Base-by-base conservation (phyloP, 2,329 filamentous ascomycete genomes). In the Microascus cirrosus region DNA sequence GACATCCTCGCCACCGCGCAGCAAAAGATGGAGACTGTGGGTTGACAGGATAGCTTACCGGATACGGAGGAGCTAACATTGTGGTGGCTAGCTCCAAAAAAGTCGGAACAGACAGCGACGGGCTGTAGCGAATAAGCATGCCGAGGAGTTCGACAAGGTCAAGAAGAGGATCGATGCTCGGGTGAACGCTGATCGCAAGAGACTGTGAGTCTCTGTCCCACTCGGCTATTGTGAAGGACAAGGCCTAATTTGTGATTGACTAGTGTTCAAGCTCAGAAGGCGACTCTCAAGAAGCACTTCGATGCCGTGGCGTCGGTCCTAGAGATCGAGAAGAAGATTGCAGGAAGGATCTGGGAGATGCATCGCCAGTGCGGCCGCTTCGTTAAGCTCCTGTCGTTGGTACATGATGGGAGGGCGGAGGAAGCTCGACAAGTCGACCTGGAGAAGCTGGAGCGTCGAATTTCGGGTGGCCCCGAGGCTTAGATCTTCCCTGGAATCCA, bases 21-120 rank as follows among this genome's bases (percentile, higher is more conserved):
- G 34, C 36, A 50, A n/a, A 58, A 58, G 53, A 58, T 58, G 53
- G n/a, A 39, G 22, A 42, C 53, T 36, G 57, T 58, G 35, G 13
- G 32, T 36, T 34, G n/a, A 10, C 51, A 11, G 8, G 20, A 35
- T 34, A 25, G 11, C 3, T 18, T 20, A 24, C 35, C 28, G 36
- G 20, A 8, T 25, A 25, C 24, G 25, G 51, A 18, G 51, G 42
- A 20, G 20, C 45, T 50, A 32, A 35, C 24, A 25, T 24, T 25
- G 51, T 3, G 32, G 12, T 25, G n/a, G 12, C 39, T 7, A 54
- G 57, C 52, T 55, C 32, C 53, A 53, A 3, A 24, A 25, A 20
- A 58, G 53, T 25, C 22, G 36, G 28, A 55, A 53, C 32, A 24
- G 53, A 13, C 57, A 53, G 13, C 57, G 53, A 39, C n/a, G 34